phyloP scores from a whole-genome alignment of 106 monocot genomes.

The Apostasia ramifera region DNA sequence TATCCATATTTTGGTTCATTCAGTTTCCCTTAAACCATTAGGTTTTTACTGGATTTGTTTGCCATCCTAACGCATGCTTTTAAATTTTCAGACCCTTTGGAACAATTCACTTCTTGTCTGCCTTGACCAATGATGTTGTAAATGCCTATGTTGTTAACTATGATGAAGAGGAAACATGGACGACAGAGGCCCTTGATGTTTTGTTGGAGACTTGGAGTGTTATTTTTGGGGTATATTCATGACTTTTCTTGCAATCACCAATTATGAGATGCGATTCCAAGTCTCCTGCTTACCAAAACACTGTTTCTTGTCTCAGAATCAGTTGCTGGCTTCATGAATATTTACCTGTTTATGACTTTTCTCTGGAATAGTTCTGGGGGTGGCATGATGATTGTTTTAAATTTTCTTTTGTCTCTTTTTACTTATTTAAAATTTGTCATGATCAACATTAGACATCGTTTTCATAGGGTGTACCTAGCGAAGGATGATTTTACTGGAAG shows the following conservation, averaged over 20 bases:
- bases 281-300: not conserved
- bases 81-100: slow-evolving; percentile 61
- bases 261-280: not conserved
- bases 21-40: not conserved
- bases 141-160: slow-evolving; percentile 36
- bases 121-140: slow-evolving; percentile 77
- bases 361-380: too few relatives aligned
- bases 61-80: not conserved
- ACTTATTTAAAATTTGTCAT: too few relatives aligned
- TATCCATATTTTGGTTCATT: not conserved
- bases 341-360: too few relatives aligned
- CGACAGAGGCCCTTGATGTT: slow-evolving; percentile 64
- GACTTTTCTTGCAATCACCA: not conserved
- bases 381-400: too few relatives aligned
- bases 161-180: slow-evolving; percentile 72
- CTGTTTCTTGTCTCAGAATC: not conserved
- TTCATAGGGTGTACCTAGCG: too few relatives aligned
- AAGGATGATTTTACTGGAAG: too few relatives aligned
- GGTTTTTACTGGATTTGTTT: not conserved
- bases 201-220: slow-evolving; percentile 90
- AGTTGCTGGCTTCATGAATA: not conserved
- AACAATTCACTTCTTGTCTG: slow-evolving; percentile 56
- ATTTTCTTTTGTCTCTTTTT: too few relatives aligned
- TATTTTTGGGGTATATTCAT: slow-evolving; percentile 60
- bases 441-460: too few relatives aligned